Percentiles rank a stretch among this genome's conserved stretches.
Evolutionary conservation across 371 early-diverging fungal species (phyloP).

Genomic region (Apophysomyces variabilis): DNA sequence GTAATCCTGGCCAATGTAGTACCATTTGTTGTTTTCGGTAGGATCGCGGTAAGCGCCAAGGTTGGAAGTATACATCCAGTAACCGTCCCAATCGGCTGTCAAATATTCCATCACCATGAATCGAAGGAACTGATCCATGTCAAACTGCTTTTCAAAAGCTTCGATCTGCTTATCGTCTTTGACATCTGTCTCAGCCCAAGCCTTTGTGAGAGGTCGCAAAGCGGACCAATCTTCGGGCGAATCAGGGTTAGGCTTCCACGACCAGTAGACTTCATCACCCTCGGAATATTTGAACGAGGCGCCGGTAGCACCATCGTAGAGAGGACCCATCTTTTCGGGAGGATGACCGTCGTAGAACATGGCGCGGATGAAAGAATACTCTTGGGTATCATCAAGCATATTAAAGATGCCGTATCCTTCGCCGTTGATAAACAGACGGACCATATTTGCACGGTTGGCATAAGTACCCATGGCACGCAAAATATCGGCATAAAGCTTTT

Average conservation of each 20-base stretch:
- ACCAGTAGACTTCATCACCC: conserved; percentile 33
- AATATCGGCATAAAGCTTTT: conserved; percentile 59
- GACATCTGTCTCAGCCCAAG: conserved; percentile 30
- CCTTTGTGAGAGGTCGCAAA: conserved; percentile 29
- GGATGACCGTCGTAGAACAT: conserved; percentile 50
- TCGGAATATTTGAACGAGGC: conserved; percentile 51
- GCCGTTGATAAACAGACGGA: conserved; percentile 57
- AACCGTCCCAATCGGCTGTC: conserved; percentile 52
- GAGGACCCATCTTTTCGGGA: conserved; percentile 48
- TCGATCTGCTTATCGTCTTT: conserved; percentile 38
- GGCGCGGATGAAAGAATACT: conserved; percentile 53
- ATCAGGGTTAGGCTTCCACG: conserved; percentile 34
- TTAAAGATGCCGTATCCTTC: conserved; percentile 59
- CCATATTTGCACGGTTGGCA: conserved; percentile 57
- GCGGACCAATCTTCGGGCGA: conserved; percentile 27
- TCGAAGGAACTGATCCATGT: conserved; percentile 44
- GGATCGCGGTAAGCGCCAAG: conserved; percentile 48
- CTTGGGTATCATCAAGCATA: conserved; percentile 54
- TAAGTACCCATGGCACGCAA: conserved; percentile 53
- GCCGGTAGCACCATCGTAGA: conserved; percentile 60
- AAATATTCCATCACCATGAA: conserved; percentile 55
- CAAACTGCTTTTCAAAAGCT: conserved; percentile 30
- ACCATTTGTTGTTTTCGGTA: conserved; percentile 45
- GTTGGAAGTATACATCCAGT: conserved; percentile 52
- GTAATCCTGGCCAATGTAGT: conserved; percentile 59